phyloP scores from a whole-genome alignment of 2,329 filamentous ascomycete genomes.

The Fusarium sp. region DNA sequence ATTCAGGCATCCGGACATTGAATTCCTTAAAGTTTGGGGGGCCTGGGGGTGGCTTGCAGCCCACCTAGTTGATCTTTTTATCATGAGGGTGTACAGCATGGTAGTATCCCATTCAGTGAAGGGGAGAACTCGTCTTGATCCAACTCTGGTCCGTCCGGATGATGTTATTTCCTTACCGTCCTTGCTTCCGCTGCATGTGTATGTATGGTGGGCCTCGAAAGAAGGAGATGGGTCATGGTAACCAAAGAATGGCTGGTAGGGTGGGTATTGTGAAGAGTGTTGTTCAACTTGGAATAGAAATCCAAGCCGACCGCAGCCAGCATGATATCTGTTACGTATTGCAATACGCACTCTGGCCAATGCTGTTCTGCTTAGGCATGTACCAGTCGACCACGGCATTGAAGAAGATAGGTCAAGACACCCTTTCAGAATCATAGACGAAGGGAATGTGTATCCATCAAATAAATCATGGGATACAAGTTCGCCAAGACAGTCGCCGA shows the following conservation, averaged over 20 bases:
- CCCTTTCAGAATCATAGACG: neutral
- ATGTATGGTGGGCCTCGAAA: constrained; percentile 1
- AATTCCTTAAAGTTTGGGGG: constrained; percentile 32
- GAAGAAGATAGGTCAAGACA: neutral
- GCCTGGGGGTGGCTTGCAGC: constrained; percentile 14
- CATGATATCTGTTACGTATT: constrained; percentile 28
- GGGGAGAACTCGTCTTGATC: neutral
- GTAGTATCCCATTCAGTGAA: neutral
- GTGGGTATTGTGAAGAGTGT: constrained; percentile 17
- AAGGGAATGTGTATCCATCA: neutral
- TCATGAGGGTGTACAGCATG: constrained; percentile 11
- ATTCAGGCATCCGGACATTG: constrained; percentile 25
- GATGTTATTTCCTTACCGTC: constrained; percentile 7
- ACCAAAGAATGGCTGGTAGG: constrained; percentile 24
- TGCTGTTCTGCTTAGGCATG: neutral
- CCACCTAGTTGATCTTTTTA: constrained; percentile 8
- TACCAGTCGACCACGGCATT: constrained; percentile 20
- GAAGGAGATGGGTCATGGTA: neutral
- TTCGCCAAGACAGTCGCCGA: constrained; percentile 13
- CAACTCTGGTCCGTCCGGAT: constrained; percentile 1
- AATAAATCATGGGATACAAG: constrained; percentile 23
- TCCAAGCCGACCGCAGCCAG: constrained; percentile 8
- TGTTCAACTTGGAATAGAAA: constrained; percentile 22
- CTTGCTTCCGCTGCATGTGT: neutral
- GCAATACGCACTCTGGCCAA: constrained; percentile 1